Base-by-base conservation (phyloP, 306 rosid species). In the Comarum palustre region DNA sequence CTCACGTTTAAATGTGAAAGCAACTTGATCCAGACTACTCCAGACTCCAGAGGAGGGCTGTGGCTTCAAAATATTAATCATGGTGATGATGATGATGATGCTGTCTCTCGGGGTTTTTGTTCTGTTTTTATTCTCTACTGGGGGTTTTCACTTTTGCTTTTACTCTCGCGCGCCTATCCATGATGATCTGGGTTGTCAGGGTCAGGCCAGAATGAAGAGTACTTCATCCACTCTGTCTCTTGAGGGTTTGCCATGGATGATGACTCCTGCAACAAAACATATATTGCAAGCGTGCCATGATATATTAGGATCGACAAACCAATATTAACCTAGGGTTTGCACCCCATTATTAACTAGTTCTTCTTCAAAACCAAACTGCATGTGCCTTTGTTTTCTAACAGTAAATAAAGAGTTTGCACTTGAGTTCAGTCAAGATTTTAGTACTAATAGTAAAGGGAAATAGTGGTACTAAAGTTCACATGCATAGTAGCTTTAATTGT, bases 181-280 rank as follows among this genome's bases (percentile, higher is more conserved):
- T 90, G 96, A 77, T 84, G 91, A 87, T 90, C 86, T 74, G 87
- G 87, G 86, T 88, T 86, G 88, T 88, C 88, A 66, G 98, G 88
- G 73, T 91, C 97, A 67, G 96, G 88, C 99, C 99, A 94, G 75
- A 84, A 94, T 69, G 97, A 75, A 62, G 99, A 88, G 81, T 91
- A 94, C 77, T 91, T 94, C 93, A 94, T 80, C 99, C 99, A 94
- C 60, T 94, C 99, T 68, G 90, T 82, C 79, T 91, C 99, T 83
- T 92, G 90, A 34, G 79, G 86, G 77, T 86, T 90, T 79, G 85
- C 29, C 57, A 90, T 89, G 43, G 95, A 78, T 83, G 95, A 77
- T 82, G 96, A 67, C 36, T 90, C 97, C 99, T 90, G 85, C 74
- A 34, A 76, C 17, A 43, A 46, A 71, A 86, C 41, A 60, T 61